Base-by-base conservation (phyloP, 768 basidiomycete species). In the Leccinum disarticulatum region DNA sequence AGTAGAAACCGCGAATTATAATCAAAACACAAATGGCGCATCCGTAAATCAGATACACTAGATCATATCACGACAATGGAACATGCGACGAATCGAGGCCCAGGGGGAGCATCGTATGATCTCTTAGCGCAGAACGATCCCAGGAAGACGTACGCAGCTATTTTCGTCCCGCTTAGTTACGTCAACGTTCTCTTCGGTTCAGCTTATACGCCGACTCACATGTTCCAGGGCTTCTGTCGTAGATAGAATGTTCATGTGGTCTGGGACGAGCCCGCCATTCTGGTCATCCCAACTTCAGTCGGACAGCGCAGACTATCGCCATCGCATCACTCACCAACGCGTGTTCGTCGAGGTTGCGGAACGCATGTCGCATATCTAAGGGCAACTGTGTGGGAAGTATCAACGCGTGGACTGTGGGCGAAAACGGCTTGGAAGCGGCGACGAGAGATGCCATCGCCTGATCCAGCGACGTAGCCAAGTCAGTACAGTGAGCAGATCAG, bases 191-290 rank as follows among this genome's bases (percentile, higher is more conserved):
- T 4, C 9, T 9, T 48, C n/a, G 4, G 10, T 17, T 14, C 17
- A 3, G 8, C n/a, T 41, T 15, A 27, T 7, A 53, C 30, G 8
- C 27, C n/a, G 19, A 64, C 71, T 56, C 33, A 91, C 91, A 69
- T 91, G 87, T 38, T 75, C 74, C 17, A 78, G 66, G 11, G 88
- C 88, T 46, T 88, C 85, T 4, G 68, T 53, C 11, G 75, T 76
- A 9, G 87, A 79, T 14, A 93, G 66, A 22, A 93, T 73, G 67
- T 92, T 89, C 89, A 93, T 91, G 64, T 92, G 87, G 62, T 90
- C 84, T 9, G 89, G 89, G 31, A 83, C 61, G 41, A 68, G 72
- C 22, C 83, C 80, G 27, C 81, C 75, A 54, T 85, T 83, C 83
- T 83, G 64, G 57, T 52, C n/a, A 25, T 35, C 35, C n/a, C 35